Base-by-base conservation (phyloP, 2,329 filamentous ascomycete genomes). In the Apiospora kogelbergensis region DNA sequence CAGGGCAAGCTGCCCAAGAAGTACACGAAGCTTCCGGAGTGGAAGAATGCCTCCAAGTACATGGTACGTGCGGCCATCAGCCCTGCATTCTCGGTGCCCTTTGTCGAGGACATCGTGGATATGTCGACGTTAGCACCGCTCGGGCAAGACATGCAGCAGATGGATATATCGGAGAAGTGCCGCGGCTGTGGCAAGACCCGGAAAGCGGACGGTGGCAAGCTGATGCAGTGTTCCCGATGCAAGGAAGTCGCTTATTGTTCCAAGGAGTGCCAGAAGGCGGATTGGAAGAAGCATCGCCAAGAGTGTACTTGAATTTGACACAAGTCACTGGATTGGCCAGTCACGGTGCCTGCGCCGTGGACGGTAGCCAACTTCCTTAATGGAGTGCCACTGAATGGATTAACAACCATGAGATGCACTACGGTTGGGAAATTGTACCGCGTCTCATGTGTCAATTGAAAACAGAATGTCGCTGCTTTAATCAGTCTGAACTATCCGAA, bases 61-160 rank as follows among this genome's bases (percentile, higher is more conserved):
- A 82, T 85, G 37, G 86, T 89, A 37, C 83, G 89, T 6, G 79
- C 88, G 6, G 87, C 86, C 5, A 86, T 91, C 72, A 90, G 88
- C 68, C 87, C 87, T 0, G 77, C 80, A 0, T 91, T 83, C 73
- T 77, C 84, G 10, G 79, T 80, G 26, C 80, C 80, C 0, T 78
- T 81, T 11, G 80, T 84, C 1, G 84, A 86, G 72, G 76, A 82
- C 30, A 72, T 81, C 24, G 70, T 81, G 0, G 78, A 81, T 26
- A 20, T 15, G 41, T 68, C 70, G 9, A 17, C 57, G 1, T 11
- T 70, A 6, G 33, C 42, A 9, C 40, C 41, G 33, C 33, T 7
- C 13, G 60, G 65, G 46, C 64, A 41, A 7, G 66, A 33, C 6
- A 3, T 70, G 13, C 67, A 63, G 53, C 40, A 64, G 9, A 65